Evolutionary conservation across 1,284 basidiomycete species (phyloP), one percentile per base, ranked within the genome.

Genomic region (Violaceomyces palustris): DNA sequence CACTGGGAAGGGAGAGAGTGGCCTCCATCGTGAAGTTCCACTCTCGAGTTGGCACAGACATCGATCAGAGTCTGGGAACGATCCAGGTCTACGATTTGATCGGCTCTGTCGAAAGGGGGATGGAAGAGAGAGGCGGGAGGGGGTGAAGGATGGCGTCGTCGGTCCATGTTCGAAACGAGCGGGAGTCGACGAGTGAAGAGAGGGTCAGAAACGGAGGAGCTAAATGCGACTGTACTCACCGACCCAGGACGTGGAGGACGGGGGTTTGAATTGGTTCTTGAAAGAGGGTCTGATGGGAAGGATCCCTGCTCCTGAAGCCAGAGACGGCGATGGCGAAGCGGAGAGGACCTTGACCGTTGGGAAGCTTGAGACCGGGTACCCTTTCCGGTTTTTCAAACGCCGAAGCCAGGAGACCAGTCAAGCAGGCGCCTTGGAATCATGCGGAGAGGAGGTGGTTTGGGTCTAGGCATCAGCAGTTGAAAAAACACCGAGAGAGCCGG

Each of bases 1-100:
- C 24, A 63, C 63, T 67, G 60, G 12, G 69, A 65, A 33, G 70
- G 70, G 3, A 68, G 33, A 19, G 61, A 59, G 45, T 73, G 70
- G 26, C 69, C 70, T 29, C 70, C 69, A n/a, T 64, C 61, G 48
- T 73, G 70, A 11, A 51, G 40, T 43, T 68, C 65, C 7, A 73
- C 58, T n/a, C 70, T 47, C 0, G 60, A 53, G 23, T 69, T 56
- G 21, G 42, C 44, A 37, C 58, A 63, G 3, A 41, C 49, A 11
- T 68, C 50, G 1, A 65, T 51, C 5, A 70, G 47, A 7, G 64
- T 63, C 35, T 64, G 51, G n/a, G 67, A 56, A 9, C 61, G 43
- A 11, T 67, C 55, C 25, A 52, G 35, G 15, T 61, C 58, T 8
- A 64, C 58, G 18, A 66, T 66, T 40, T 66, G 58, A 28, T 66